Evolutionary conservation across 1,139 yeast genomes (phyloP), one percentile per base, ranked within the genome.

Genomic region (Sugiyamaella castrensis): DNA sequence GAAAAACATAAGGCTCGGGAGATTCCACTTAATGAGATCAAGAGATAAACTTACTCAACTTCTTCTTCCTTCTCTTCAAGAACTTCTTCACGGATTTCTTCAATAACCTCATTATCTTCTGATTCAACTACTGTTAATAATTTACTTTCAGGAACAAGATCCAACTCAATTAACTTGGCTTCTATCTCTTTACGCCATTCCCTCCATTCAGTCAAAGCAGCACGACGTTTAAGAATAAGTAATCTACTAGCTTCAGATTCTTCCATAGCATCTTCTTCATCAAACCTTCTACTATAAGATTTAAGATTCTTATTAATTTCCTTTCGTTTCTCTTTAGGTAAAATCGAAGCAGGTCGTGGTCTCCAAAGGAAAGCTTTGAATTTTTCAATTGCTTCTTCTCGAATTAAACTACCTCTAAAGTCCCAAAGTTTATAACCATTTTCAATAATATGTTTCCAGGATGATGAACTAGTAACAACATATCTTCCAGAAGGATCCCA

Each of bases 401-500:
- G 81, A 56, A 88, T 70, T 57, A 82, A 60, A 58, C 76, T 77
- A 63, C 98, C 99, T 47, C 87, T 82, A 68, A 87, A 79, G 68
- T 88, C 95, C 72, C 77, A 89, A 60, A 92, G 72, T 70, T 81
- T 87, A 79, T 84, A 94, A 51, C 98, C 98, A 63, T 89, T 88
- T 65, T 88, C 96, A 58, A 86, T 78, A 63, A 81, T 79, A 65
- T 87, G 94, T 62, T 86, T 79, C 91, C 95, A 85, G 43, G 80
- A 70, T 13, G 96, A 84, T 5, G 96, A 87, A 87, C 94, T 86
- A 12, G 87, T 88, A 46, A 94, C 84, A 51, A 91, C 74, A 67
- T 75, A 89, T 70, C 98, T 80, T 59, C 98, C 98, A 40, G 96
- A 85, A 51, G 96, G 94, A 68, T 94, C 98, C 98, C 98, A 94